A percentile compares a stretch with the other conserved stretches of the same genome.
phyloP scores from a whole-genome alignment of 768 basidiomycete species.

The Fistulinella prunicolor region DNA sequence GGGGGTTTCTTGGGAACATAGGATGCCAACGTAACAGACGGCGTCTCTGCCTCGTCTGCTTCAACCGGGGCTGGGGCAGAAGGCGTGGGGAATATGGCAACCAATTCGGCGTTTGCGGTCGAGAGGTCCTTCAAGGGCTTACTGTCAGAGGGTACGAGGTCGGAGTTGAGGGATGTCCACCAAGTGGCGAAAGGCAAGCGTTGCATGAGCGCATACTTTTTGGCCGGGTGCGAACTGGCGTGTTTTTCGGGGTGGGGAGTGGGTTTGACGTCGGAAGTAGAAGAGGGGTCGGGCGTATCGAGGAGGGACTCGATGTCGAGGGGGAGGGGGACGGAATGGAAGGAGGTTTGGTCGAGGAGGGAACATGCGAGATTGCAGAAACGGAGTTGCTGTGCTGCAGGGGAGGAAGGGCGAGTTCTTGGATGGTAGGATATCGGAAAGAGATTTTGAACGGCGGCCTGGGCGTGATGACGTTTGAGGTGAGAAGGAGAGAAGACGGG shows the following conservation, averaged over 20 bases:
- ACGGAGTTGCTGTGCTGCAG: constrained; percentile 64
- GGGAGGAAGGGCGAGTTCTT: constrained; percentile 58
- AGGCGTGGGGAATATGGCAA: constrained; percentile 67
- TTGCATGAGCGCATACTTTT: constrained; percentile 75
- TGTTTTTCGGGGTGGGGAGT: constrained; percentile 23
- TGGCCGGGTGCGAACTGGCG: constrained; percentile 35
- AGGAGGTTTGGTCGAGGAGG: constrained; percentile 69
- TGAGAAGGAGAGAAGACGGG: constrained; percentile 15
- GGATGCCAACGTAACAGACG: constrained; percentile 52
- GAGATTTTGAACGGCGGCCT: constrained; percentile 67
- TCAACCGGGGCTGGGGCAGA: constrained; percentile 34
- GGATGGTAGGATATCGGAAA: constrained; percentile 66
- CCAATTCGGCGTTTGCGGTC: constrained; percentile 73
- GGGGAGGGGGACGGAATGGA: constrained; percentile 42
- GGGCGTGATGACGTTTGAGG: constrained; percentile 3
- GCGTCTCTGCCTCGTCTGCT: constrained; percentile 17
- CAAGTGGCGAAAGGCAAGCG: constrained; percentile 73
- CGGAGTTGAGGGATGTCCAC: constrained; percentile 71
- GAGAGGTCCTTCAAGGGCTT: constrained; percentile 47
- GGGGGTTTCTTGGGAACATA: constrained; percentile 47
- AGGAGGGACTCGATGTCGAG: constrained; percentile 47
- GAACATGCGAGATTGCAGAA: constrained; percentile 75
- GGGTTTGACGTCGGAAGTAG: no score
- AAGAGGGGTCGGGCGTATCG: constrained; percentile 26
- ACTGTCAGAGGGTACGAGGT: constrained; percentile 35